A percentile compares a stretch with the other conserved stretches of the same genome.
These are phyloP conservation scores for Telfairia occidentalis DNA, from an alignment of 331 rosid genomes.

Conservation along the genomic window DNA sequence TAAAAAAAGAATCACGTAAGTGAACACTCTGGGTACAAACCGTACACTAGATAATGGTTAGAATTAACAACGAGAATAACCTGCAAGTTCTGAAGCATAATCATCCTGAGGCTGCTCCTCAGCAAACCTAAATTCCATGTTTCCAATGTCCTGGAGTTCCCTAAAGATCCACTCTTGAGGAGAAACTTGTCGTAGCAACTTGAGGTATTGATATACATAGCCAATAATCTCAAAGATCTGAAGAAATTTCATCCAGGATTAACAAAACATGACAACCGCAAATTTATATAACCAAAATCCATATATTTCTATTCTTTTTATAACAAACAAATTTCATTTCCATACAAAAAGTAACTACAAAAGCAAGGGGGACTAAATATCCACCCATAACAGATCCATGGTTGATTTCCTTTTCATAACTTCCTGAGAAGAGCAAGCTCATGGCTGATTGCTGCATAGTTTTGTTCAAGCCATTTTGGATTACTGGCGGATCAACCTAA, in stretches of 20 bases:
- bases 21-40: not conserved
- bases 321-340: not conserved
- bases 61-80: conserved; percentile 22
- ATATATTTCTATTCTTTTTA: not conserved
- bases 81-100: conserved; percentile 94
- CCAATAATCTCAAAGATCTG: conserved; percentile 81
- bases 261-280: not conserved
- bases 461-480: too few species aligned
- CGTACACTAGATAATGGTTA: not conserved
- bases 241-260: conserved; percentile 11
- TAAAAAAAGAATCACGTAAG: not conserved
- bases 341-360: not conserved
- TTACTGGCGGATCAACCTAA: too few species aligned
- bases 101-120: conserved; percentile 99
- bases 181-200: conserved; percentile 49
- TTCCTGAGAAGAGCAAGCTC: not conserved
- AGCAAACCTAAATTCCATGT: conserved; percentile 88
- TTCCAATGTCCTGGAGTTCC: conserved; percentile 86
- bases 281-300: not conserved
- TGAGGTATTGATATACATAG: conserved; percentile 73
- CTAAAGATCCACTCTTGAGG: conserved; percentile 95
- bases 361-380: not conserved
- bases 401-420: not conserved
- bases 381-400: not conserved
- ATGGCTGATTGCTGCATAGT: too few species aligned